Conservation (phyloP, 192 early-diverging fungal genomes). For the Coemansia sp. region DNA sequence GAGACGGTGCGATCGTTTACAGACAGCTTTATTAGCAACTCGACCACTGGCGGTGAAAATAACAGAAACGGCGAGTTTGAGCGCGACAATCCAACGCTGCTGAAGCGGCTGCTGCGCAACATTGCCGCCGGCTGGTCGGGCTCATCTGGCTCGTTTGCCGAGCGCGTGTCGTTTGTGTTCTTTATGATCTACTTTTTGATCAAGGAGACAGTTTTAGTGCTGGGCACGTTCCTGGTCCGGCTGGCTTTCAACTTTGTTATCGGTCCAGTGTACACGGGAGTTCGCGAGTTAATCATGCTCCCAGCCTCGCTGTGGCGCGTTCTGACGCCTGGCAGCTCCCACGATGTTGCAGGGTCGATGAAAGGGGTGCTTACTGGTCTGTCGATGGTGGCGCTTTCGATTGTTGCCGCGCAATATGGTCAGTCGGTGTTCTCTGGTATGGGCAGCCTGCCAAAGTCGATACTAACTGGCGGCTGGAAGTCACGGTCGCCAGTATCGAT, state of each 20-base stretch:
- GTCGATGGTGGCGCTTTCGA: constrained; percentile 29
- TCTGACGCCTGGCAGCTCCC: constrained; percentile 22
- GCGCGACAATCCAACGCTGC: constrained; percentile 44
- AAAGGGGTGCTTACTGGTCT: constrained; percentile 33
- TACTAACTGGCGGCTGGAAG: constrained; percentile 4
- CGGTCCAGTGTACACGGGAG: constrained; percentile 24
- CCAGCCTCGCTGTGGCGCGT: constrained; percentile 31
- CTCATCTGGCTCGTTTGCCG: constrained; percentile 32
- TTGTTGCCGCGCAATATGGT: constrained; percentile 35
- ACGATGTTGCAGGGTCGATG: constrained; percentile 22
- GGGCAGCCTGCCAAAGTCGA: constrained; percentile 7
- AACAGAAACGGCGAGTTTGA: constrained; percentile 7
- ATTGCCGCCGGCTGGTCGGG: constrained; percentile 44
- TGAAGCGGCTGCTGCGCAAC: constrained; percentile 45
- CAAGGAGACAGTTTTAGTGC: constrained; percentile 35
- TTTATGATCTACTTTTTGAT: constrained; percentile 51
- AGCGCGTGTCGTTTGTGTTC: constrained; percentile 45
- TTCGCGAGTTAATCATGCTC: constrained; percentile 33
- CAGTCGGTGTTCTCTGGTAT: constrained; percentile 18
- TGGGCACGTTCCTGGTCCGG: constrained; percentile 21
- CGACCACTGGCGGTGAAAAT: constrained; percentile 16
- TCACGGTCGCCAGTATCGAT: constrained; percentile 2
- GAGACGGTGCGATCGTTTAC: constrained; percentile 36
- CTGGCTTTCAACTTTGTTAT: constrained; percentile 27
- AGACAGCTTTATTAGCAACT: constrained; percentile 54